Evolutionary conservation across 2,329 filamentous ascomycete genomes (phyloP).

Genomic region (Penicillium frequentans): DNA sequence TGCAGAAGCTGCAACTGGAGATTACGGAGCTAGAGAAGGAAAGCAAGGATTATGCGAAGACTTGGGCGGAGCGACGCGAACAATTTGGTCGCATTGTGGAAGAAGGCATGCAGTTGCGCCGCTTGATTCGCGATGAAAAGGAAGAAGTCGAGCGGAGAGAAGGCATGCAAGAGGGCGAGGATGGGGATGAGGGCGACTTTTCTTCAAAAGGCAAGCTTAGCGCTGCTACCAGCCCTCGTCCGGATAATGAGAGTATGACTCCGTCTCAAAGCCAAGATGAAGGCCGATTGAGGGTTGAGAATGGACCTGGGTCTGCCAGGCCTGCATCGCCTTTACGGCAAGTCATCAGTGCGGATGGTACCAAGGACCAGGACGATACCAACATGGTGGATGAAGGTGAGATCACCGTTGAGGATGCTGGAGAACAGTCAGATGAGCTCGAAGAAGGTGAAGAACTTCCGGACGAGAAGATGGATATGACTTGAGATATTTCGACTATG

Average conservation of each 20-base stretch:
- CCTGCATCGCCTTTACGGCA: conserved; percentile 41
- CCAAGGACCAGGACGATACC: conserved; percentile 53
- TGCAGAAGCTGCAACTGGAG: conserved; percentile 82
- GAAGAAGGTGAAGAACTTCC: conserved; percentile 53
- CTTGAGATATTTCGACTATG: conserved; percentile 23
- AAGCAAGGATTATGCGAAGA: conserved; percentile 75
- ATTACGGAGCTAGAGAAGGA: conserved; percentile 85
- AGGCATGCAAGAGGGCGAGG: conserved; percentile 68
- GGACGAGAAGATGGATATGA: conserved; percentile 68
- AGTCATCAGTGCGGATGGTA: conserved; percentile 24
- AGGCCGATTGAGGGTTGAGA: conserved; percentile 33
- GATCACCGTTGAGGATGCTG: conserved; percentile 37
- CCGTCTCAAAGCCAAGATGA: conserved; percentile 40
- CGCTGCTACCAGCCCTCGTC: conserved; percentile 51
- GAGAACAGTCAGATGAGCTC: conserved; percentile 42
- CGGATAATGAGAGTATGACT: conserved; percentile 47
- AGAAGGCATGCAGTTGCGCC: conserved; percentile 81
- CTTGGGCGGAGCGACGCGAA: conserved; percentile 80
- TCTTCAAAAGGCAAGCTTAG: conserved; percentile 50
- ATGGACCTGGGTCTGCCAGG: conserved; percentile 27
- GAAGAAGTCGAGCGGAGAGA: conserved; percentile 88
- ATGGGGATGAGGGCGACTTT: conserved; percentile 55
- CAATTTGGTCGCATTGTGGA: conserved; percentile 89
- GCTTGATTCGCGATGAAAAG: conserved; percentile 90
- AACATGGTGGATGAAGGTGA: conserved; percentile 59